These are phyloP conservation scores for Lipomyces mesembrius DNA, from an alignment of 805 yeast species.

Conservation along the genomic window DNA sequence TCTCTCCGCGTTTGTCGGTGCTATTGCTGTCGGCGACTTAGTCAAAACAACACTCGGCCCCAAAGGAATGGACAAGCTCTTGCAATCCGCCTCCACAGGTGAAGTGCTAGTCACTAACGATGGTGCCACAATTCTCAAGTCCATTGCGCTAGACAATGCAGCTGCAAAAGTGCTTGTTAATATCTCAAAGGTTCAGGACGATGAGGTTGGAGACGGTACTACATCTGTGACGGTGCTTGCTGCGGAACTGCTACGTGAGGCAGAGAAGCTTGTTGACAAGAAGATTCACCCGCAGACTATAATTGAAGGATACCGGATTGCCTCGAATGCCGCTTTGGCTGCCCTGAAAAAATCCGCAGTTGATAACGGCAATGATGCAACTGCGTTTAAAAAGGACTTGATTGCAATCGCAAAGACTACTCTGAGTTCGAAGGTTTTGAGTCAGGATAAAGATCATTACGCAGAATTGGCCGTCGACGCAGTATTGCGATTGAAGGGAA, in stretches of 20 bases:
- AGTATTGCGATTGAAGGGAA: conserved; percentile 80
- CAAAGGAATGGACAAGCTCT: conserved; percentile 96
- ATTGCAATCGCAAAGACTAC: conserved; percentile 91
- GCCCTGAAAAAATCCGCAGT: conserved; percentile 81
- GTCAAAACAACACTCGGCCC: conserved; percentile 96
- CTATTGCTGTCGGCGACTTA: conserved; percentile 97
- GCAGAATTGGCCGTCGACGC: conserved; percentile 94
- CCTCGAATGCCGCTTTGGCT: conserved; percentile 77
- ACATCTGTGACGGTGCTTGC: conserved; percentile 94
- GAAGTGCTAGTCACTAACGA: conserved; percentile 88
- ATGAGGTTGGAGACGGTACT: conserved; percentile 98
- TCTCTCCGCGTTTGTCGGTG: conserved; percentile 94
- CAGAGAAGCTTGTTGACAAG: conserved; percentile 87
- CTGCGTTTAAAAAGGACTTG: conserved; percentile 72
- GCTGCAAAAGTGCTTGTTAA: conserved; percentile 97
- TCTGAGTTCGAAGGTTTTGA: conserved; percentile 84
- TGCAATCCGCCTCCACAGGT: conserved; percentile 84
- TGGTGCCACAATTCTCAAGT: conserved; percentile 94
- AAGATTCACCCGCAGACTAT: conserved; percentile 98
- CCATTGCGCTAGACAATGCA: conserved; percentile 95
- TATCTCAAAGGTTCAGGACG: conserved; percentile 94
- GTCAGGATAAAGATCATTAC: conserved; percentile 93
- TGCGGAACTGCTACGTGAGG: conserved; percentile 93
- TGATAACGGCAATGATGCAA: conserved; percentile 65
- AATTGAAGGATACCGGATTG: conserved; percentile 92